A percentile compares a stretch with the other conserved stretches of the same genome.
Conservation (phyloP, 2,329 filamentous ascomycete genomes). For the Botrytis tulipae region DNA sequence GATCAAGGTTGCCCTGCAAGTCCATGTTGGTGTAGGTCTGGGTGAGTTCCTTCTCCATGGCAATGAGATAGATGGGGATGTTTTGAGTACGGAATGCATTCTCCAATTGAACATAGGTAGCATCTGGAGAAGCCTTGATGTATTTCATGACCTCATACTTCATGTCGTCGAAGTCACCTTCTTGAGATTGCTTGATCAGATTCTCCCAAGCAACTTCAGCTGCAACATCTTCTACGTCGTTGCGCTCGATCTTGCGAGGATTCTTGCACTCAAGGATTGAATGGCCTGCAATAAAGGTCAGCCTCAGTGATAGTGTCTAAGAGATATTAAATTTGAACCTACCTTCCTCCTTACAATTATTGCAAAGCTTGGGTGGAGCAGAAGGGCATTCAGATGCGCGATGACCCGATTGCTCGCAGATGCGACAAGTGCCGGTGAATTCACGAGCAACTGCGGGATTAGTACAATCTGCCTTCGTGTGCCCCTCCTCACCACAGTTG, state of each 20-base stretch:
- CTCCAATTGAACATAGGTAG: conserved; percentile 62
- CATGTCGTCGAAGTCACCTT: conserved; percentile 60
- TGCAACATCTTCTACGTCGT: conserved; percentile 47
- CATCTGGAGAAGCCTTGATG: conserved; percentile 56
- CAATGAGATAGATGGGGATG: conserved; percentile 61
- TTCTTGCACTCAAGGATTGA: conserved; percentile 54
- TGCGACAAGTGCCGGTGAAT: conserved; percentile 58
- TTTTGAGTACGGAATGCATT: conserved; percentile 53
- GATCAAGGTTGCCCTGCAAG: conserved; percentile 64
- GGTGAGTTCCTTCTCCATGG: conserved; percentile 55
- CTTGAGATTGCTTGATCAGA: conserved; percentile 51
- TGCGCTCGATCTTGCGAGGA: conserved; percentile 57
- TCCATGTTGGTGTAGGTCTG: conserved; percentile 68
- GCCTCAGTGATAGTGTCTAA: background rate
- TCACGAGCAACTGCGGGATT: conserved; percentile 49
- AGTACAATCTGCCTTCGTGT: conserved; percentile 62
- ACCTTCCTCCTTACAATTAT: conserved; percentile 63
- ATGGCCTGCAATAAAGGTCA: conserved; percentile 49
- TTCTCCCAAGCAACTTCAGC: conserved; percentile 58
- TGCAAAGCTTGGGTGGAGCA: conserved; percentile 55
- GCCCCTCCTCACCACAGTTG: conserved; percentile 65
- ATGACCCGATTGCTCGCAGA: conserved; percentile 54
- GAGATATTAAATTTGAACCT: conserved; percentile 26
- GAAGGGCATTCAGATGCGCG: conserved; percentile 62
- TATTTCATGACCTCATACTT: conserved; percentile 61